Evolutionary conservation across 495 filamentous ascomycete genomes (phyloP).

Genomic region (Penicillium mononematosum): DNA sequence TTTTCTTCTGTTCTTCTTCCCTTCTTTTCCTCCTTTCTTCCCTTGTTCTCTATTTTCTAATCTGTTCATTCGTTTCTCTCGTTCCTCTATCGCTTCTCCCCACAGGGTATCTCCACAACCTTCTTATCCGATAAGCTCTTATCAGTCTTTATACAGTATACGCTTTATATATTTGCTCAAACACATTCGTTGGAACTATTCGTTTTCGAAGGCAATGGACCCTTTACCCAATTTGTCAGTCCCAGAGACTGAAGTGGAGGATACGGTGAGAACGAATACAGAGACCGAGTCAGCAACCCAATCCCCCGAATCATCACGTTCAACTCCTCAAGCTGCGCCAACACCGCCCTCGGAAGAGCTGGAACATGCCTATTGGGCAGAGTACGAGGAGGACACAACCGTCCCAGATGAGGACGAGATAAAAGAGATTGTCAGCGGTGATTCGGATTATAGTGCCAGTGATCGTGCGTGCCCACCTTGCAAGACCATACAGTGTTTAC

Average conservation of each 20-base stretch:
- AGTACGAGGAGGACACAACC: constrained; percentile 56
- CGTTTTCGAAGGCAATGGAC: constrained; percentile 23
- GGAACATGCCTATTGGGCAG: constrained; percentile 50
- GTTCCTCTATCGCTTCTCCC: constrained; percentile 4
- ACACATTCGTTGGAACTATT: constrained; percentile 2
- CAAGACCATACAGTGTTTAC: neutral
- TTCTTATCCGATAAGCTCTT: constrained; percentile 28
- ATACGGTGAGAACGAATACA: constrained; percentile 5
- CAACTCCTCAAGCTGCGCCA: constrained; percentile 8
- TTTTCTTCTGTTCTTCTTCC: neutral
- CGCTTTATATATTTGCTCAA: too few species aligned
- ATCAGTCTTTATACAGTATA: constrained; percentile 11
- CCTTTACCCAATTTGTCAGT: constrained; percentile 9
- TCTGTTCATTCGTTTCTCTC: constrained; percentile 4
- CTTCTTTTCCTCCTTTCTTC: neutral
- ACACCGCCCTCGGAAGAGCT: constrained; percentile 22
- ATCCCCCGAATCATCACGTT: constrained; percentile 11
- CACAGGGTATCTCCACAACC: neutral
- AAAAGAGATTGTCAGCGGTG: constrained; percentile 53
- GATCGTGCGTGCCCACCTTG: constrained; percentile 45
- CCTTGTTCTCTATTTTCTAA: neutral
- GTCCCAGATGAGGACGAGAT: constrained; percentile 59
- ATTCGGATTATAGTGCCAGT: constrained; percentile 51
- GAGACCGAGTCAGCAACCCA: constrained; percentile 11
- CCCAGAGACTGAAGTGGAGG: constrained; percentile 4